Percentiles rank a stretch among this genome's conserved stretches.
Evolutionary conservation across 257 asterid species (phyloP).

Genomic region (Eucommia ulmoides): DNA sequence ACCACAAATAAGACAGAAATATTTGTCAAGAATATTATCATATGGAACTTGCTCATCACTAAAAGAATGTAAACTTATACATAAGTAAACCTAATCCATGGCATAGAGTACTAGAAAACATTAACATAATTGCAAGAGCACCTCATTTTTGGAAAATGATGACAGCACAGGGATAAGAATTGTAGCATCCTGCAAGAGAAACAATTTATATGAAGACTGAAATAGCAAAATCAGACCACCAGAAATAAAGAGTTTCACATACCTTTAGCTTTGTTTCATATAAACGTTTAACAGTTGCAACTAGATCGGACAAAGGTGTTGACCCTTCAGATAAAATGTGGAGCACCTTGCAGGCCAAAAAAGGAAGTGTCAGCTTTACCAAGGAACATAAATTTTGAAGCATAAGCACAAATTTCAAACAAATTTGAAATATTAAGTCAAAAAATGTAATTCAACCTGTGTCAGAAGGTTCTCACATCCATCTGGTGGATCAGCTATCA

Average conservation of each 20-base stretch:
- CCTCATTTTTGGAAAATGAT: conserved; percentile 90
- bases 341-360: conserved; percentile 47
- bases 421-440: conserved; percentile 5
- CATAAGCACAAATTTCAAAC: conserved; percentile 2
- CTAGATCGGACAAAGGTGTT: conserved; percentile 66
- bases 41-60: background rate
- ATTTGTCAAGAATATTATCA: too few relatives aligned
- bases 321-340: conserved; percentile 70
- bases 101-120: too few relatives aligned
- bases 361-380: conserved; percentile 15
- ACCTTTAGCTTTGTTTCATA: conserved; percentile 90
- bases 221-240: conserved; percentile 7
- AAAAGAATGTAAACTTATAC: background rate
- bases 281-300: conserved; percentile 63
- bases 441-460: conserved; percentile 37
- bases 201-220: conserved; percentile 11
- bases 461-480: conserved; percentile 86
- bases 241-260: conserved; percentile 2
- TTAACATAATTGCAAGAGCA: too few relatives aligned
- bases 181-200: conserved; percentile 76
- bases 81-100: background rate
- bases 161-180: conserved; percentile 86
- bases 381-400: conserved; percentile 15
- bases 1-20: too few relatives aligned
- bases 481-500: conserved; percentile 79